phyloP scores from a whole-genome alignment of 352 stramenopile species.

The Globisporangium abappressorium region DNA sequence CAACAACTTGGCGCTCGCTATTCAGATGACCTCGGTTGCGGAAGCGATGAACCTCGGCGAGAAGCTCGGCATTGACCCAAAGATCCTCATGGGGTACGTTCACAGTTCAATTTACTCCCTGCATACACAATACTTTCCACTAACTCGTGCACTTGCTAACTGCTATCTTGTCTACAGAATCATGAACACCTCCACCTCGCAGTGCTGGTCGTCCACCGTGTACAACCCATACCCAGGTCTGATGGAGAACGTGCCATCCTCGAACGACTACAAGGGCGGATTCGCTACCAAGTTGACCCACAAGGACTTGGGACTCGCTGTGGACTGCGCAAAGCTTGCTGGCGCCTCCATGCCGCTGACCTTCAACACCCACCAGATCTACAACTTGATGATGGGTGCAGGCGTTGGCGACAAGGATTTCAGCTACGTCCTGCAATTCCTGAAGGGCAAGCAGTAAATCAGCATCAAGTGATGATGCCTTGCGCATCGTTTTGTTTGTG shows the following conservation, averaged over 20 bases:
- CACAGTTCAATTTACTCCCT: background rate
- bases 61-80: conserved; percentile 93
- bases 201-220: conserved; percentile 95
- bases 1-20: conserved; percentile 97
- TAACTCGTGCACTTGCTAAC: background rate
- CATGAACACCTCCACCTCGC: conserved; percentile 96
- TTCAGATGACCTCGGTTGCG: conserved; percentile 95
- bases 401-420: conserved; percentile 86
- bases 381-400: conserved; percentile 76
- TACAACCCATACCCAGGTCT: conserved; percentile 95
- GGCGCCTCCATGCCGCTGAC: conserved; percentile 78
- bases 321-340: conserved; percentile 87
- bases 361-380: conserved; percentile 72
- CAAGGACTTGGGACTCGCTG: conserved; percentile 95
- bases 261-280: conserved; percentile 87
- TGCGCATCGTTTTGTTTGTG: conserved; percentile 3
- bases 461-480: background rate
- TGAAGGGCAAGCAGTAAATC: conserved; percentile 68
- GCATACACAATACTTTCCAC: background rate
- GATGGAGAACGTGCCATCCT: conserved; percentile 86
- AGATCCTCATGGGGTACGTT: conserved; percentile 78
- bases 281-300: conserved; percentile 93
- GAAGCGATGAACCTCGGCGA: conserved; percentile 97
- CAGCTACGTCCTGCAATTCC: conserved; percentile 79
- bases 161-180: conserved; percentile 47